These are phyloP conservation scores for Aspergillus carbonarius DNA, from an alignment of 2,329 filamentous ascomycete species.

Conservation along the genomic window DNA sequence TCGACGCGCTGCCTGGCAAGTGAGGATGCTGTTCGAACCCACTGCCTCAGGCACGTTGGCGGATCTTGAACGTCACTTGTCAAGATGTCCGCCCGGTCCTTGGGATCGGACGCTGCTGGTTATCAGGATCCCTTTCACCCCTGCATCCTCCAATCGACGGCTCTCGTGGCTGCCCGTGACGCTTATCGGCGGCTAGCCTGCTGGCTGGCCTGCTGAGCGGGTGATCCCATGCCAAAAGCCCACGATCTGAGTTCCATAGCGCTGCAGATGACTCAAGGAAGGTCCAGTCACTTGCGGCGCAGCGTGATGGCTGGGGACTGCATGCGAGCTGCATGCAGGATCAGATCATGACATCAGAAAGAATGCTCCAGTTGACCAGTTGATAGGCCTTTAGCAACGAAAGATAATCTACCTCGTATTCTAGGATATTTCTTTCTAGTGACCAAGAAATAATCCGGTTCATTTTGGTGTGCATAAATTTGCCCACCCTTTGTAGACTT, in stretches of 20 bases:
- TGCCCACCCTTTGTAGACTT: too few relatives aligned
- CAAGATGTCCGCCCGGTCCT: background rate
- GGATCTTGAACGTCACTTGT: slow-evolving; percentile 4
- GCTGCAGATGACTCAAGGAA: background rate
- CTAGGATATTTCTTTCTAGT: too few relatives aligned
- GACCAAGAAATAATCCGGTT: too few relatives aligned
- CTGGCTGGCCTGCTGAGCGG: background rate
- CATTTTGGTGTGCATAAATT: too few relatives aligned
- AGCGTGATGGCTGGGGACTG: background rate
- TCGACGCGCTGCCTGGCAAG: background rate
- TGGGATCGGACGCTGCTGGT: background rate
- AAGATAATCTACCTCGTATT: too few relatives aligned
- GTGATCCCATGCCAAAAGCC: background rate
- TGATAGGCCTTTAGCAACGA: too few relatives aligned
- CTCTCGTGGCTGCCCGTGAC: background rate
- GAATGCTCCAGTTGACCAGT: background rate
- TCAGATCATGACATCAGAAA: background rate
- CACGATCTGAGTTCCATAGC: background rate
- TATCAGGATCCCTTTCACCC: background rate
- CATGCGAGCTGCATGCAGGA: background rate
- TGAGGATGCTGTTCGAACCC: background rate
- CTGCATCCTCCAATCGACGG: background rate
- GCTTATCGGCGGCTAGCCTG: background rate
- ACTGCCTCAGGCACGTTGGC: slow-evolving; percentile 6
- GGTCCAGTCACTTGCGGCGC: background rate